Evolutionary conservation across 768 basidiomycete species (phyloP).

Genomic region (Coprinopsis sp.): DNA sequence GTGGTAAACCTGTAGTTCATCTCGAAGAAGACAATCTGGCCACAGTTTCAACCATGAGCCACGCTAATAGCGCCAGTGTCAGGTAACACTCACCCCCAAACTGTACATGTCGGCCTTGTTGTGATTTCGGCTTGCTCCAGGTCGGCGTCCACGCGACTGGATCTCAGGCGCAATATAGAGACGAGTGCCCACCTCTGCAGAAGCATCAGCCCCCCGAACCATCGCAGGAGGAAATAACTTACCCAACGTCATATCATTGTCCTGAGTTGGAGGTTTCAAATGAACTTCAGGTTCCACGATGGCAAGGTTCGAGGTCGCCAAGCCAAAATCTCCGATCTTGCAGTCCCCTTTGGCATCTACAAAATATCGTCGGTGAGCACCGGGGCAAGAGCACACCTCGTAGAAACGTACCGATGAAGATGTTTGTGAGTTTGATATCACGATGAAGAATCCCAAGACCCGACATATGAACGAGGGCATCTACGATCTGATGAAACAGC

Average conservation of each 20-base stretch:
- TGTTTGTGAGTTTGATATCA: conserved; percentile 91
- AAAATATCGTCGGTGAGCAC: neutral
- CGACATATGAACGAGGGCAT: conserved; percentile 88
- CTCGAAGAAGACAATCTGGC: conserved; percentile 98
- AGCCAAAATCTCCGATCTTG: conserved; percentile 93
- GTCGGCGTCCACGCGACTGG: conserved; percentile 46
- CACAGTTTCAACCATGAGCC: no score
- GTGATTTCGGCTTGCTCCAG: conserved; percentile 52
- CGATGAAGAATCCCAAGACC: conserved; percentile 81
- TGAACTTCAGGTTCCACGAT: conserved; percentile 71
- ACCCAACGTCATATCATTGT: conserved; percentile 77
- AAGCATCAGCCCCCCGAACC: neutral
- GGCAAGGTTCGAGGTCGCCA: conserved; percentile 79
- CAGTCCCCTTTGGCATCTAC: conserved; percentile 78
- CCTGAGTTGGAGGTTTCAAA: conserved; percentile 36
- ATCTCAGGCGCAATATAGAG: conserved; percentile 95
- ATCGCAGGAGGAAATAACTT: conserved; percentile 10
- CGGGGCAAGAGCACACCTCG: conserved; percentile 2
- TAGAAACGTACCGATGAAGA: conserved; percentile 75
- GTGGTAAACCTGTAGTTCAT: conserved; percentile 89
- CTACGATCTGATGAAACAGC: conserved; percentile 83
- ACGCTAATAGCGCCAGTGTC: neutral
- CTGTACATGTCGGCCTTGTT: conserved; percentile 94
- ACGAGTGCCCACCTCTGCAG: conserved; percentile 79
- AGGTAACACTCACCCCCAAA: conserved; percentile 60